Evolutionary conservation across 2,329 filamentous ascomycete species (phyloP), one percentile per base, ranked within the genome.

Genomic region (Alternaria sp.): DNA sequence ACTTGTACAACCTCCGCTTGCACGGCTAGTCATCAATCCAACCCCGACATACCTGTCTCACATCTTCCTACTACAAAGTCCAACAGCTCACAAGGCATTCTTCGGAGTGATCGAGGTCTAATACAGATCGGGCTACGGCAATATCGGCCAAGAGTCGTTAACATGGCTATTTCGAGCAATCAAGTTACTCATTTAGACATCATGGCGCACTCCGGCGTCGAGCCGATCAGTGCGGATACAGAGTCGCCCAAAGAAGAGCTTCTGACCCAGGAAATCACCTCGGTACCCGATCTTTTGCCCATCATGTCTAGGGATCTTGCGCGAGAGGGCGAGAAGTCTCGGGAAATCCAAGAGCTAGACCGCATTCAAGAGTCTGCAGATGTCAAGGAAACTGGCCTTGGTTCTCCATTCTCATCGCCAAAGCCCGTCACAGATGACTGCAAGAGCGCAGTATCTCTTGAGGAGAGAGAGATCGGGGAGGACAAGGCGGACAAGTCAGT

Each of bases 161-260:
- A 36, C 3, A 56, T 46, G 33, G 8, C 14, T 3, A 23, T 24
- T 1, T 11, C 5, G 0, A 17, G 9, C 8, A 42, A 37, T 0
- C 23, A 29, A 4, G 8, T 29, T 24, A 11, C 13, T 24, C 8
- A 23, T 5, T 6, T 21, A 13, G 21, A 24, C 11, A 33, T 33
- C 13, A 28, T n/a, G 1, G 4, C 13, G n/a, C 8, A 10, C 3
- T 26, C 17, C 3, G 10, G 28, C 1, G 3, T 8, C 11, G 7
- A 6, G 9, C 7, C 14, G 6, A 4, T 1, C 2, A 10, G 0
- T 21, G 6, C 9, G 9, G 21, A 10, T 0, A 36, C 17, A 5
- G 3, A n/a, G 0, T 21, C 33, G 9, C 2, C 33, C 8, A 4
- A n/a, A 3, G 10, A 21, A 24, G 33, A 24, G 5, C 1, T 17